Percentiles rank a stretch among this genome's conserved stretches.
Conservation (phyloP, 2,329 filamentous ascomycete genomes). For the Pezicula rhizophila region DNA sequence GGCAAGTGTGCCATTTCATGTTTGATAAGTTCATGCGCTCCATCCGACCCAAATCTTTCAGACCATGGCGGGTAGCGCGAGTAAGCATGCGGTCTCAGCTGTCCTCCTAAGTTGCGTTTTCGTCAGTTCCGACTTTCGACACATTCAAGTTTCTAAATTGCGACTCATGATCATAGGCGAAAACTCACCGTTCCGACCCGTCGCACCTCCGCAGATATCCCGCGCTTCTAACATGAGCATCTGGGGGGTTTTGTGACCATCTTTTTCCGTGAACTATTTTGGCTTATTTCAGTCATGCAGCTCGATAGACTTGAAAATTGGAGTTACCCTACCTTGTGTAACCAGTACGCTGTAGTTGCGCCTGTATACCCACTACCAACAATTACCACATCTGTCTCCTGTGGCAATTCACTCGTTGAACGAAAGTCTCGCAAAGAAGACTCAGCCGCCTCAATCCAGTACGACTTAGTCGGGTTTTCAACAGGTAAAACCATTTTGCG, state of each 20-base stretch:
- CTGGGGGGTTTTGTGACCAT: constrained; percentile 13
- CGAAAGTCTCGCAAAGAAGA: not conserved
- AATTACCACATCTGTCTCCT: constrained; percentile 10
- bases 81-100: constrained; percentile 27
- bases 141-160: constrained; percentile 24
- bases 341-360: constrained; percentile 15
- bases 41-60: constrained; percentile 21
- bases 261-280: constrained; percentile 8
- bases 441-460: not conserved
- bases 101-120: constrained; percentile 28
- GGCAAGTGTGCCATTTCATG: constrained; percentile 26
- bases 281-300: not conserved
- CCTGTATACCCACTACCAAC: constrained; percentile 13
- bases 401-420: constrained; percentile 2
- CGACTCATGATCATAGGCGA: constrained; percentile 27
- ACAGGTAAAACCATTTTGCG: not conserved
- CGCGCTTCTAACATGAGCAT: constrained; percentile 34
- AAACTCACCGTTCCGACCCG: constrained; percentile 34
- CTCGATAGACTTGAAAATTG: constrained; percentile 16
- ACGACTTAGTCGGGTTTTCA: not conserved
- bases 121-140: constrained; percentile 11
- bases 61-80: constrained; percentile 27
- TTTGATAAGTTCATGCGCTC: constrained; percentile 25
- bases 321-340: constrained; percentile 9
- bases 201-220: constrained; percentile 35